These are phyloP conservation scores for Sicyos edulis DNA, from an alignment of 306 rosid species.

Conservation along the genomic window DNA sequence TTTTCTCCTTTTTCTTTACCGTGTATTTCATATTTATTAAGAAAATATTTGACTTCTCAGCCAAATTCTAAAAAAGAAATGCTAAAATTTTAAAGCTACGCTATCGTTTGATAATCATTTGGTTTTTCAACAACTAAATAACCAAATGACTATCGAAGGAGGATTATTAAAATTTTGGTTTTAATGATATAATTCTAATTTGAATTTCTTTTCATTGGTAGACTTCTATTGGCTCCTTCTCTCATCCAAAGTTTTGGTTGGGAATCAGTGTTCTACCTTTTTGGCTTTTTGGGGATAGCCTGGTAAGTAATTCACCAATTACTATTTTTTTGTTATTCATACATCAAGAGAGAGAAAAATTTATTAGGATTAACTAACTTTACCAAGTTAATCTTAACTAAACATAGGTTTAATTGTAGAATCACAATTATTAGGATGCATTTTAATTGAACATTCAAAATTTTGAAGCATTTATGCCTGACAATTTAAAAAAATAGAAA, in stretches of 20 bases:
- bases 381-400: too few species aligned
- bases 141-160: too few species aligned
- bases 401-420: not conserved
- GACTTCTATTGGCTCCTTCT: conserved; percentile 92
- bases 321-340: not conserved
- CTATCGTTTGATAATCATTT: too few species aligned
- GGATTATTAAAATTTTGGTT: too few species aligned
- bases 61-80: too few species aligned
- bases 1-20: too few species aligned
- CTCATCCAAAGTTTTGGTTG: conserved; percentile 84
- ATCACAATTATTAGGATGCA: not conserved
- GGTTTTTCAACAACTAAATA: too few species aligned
- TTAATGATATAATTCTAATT: too few species aligned
- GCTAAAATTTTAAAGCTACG: too few species aligned
- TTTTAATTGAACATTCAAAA: not conserved
- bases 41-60: too few species aligned
- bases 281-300: conserved; percentile 68
- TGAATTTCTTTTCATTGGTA: conserved; percentile 28
- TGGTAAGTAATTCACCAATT: conserved; percentile 55
- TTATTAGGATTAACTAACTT: not conserved
- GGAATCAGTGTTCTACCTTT: conserved; percentile 85
- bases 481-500: not conserved
- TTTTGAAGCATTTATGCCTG: not conserved
- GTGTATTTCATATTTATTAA: too few species aligned
- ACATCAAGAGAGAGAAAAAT: not conserved